These are phyloP conservation scores for Sarocladiaceae sp. DNA, from an alignment of 2,329 filamentous ascomycete species.

Conservation along the genomic window DNA sequence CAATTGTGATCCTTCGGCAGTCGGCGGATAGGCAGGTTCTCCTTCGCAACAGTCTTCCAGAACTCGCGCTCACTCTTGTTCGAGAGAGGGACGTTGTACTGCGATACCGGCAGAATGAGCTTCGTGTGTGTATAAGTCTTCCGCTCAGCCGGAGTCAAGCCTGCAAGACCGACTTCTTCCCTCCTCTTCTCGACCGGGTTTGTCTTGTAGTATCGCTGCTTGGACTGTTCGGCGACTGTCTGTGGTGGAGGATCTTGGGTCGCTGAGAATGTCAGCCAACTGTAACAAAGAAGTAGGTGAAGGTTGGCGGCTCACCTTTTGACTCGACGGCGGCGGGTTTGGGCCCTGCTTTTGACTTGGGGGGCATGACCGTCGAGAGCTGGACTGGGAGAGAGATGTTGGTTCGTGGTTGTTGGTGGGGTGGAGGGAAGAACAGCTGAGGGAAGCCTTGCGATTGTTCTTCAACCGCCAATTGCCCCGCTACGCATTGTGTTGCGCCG, in stretches of 20 bases:
- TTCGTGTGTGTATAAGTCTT: slow-evolving; percentile 44
- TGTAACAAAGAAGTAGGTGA: neutral
- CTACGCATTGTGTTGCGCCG: slow-evolving; percentile 8
- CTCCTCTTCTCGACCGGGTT: slow-evolving; percentile 44
- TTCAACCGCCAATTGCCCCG: slow-evolving; percentile 8
- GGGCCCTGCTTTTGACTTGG: slow-evolving; percentile 31
- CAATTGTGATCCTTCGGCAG: slow-evolving; percentile 38
- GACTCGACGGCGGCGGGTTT: slow-evolving; percentile 22
- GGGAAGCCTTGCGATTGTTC: slow-evolving; percentile 7
- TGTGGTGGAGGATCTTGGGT: slow-evolving; percentile 30
- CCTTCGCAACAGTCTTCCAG: slow-evolving; percentile 53
- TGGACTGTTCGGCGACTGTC: slow-evolving; percentile 45
- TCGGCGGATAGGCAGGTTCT: slow-evolving; percentile 44
- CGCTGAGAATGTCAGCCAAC: slow-evolving; percentile 15
- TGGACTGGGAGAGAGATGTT: neutral
- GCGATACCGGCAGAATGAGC: slow-evolving; percentile 38
- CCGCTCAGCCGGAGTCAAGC: slow-evolving; percentile 43
- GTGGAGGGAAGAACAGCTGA: neutral
- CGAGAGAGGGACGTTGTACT: slow-evolving; percentile 28
- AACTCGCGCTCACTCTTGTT: slow-evolving; percentile 52
- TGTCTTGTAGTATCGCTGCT: slow-evolving; percentile 43
- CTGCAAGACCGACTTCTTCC: slow-evolving; percentile 39
- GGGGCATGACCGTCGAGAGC: slow-evolving; percentile 25
- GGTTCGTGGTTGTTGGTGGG: slow-evolving; percentile 7
- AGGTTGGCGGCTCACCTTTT: slow-evolving; percentile 16